Base-by-base conservation (phyloP, 2,329 filamentous ascomycete species). In the Meredithiella fracta region DNA sequence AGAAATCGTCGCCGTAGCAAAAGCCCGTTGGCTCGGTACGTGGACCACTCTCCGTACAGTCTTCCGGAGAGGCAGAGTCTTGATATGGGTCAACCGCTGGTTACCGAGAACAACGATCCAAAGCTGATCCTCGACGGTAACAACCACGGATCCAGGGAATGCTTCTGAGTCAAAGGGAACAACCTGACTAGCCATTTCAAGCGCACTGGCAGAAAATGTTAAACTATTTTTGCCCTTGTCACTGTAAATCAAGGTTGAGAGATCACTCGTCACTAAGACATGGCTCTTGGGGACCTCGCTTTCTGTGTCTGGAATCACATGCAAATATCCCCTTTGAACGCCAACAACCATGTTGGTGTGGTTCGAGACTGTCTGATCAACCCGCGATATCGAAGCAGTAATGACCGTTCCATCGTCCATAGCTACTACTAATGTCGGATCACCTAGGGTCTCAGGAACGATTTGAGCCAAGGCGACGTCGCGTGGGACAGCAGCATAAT, bases 321-420 rank as follows among this genome's bases (percentile, higher is more conserved):
- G 85, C 62, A 98, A 82, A 14, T 79, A 80, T 1, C 91, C 86
- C 62, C 94, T 85, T 59, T 89, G 84, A 14, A 86, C 34, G 17
- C 57, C 57, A 7, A 56, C 37, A 6, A 54, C 44, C 22, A 56
- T 51, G 91, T 17, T 52, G 31, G 17, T 23, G 25, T 34, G 31
- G 31, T 52, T 29, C 25, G 81, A 83, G 2, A 97, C 70, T 0
- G 77, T 70, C 59, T 78, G 78, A n/a, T 78, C 76, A 0, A 69
- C 63, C 0, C 72, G 67, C 31, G 86, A 78, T 37, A 95, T 76
- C 31, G 80, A 78, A 65, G 90, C 97, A 0, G 85, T 92, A 53
- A 94, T 77, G 1, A 98, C 85, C 59, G 85, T 87, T 3, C 92
- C 92, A 67, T 97, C 91, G 51, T 94, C 88, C 77, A 96, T 85